phyloP scores from a whole-genome alignment of 306 rosid species.

The Glycine soja region DNA sequence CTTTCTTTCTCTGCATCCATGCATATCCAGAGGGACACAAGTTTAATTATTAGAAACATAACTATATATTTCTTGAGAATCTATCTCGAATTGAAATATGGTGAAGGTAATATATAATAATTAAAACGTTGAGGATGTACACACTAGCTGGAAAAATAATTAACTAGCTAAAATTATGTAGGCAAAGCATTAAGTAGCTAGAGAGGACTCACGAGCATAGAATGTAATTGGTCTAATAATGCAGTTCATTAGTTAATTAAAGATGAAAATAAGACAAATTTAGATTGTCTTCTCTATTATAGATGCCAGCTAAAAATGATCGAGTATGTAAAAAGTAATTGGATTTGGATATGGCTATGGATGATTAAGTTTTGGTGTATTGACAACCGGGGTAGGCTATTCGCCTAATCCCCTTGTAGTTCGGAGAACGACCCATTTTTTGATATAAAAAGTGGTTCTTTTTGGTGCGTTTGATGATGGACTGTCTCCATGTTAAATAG shows the following conservation, averaged over 20 bases:
- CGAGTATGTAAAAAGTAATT: constrained; percentile 32
- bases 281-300: constrained; percentile 36
- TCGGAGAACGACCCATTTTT: constrained; percentile 10
- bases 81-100: neutral
- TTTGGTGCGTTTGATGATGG: constrained; percentile 20
- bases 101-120: neutral
- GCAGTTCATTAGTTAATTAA: neutral
- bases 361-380: constrained; percentile 24
- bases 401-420: constrained; percentile 20
- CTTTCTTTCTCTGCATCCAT: constrained; percentile 23
- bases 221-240: constrained; percentile 28
- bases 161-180: neutral
- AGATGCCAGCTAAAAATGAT: constrained; percentile 47
- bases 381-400: constrained; percentile 32
- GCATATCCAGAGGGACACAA: neutral
- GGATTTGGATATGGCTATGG: neutral
- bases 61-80: neutral
- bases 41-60: neutral
- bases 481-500: constrained; percentile 18
- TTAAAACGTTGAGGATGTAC: neutral
- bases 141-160: neutral
- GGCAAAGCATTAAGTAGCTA: constrained; percentile 1
- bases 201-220: constrained; percentile 27
- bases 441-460: constrained; percentile 10
- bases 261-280: constrained; percentile 40